Evolutionary conservation across 495 filamentous ascomycete genomes (phyloP).

Genomic region (Neurospora sp.): DNA sequence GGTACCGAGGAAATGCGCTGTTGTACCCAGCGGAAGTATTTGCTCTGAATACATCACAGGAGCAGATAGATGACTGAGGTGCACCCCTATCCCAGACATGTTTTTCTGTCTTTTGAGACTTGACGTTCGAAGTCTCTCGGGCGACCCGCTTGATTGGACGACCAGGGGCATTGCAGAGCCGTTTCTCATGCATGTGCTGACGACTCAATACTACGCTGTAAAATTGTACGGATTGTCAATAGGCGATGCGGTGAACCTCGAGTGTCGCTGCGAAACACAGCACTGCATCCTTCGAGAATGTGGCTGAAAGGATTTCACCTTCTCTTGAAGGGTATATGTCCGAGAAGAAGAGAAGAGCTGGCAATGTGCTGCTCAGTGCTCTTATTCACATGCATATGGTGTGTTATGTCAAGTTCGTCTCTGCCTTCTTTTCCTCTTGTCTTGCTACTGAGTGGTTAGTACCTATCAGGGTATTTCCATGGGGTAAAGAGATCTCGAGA

Average conservation of each 20-base stretch:
- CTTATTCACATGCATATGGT: background rate
- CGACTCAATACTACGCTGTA: constrained; percentile 10
- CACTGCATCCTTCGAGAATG: constrained; percentile 1
- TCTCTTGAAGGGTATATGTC: background rate
- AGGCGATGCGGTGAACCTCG: constrained; percentile 1
- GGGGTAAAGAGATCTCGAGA: constrained; percentile 8
- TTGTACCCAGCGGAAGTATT: background rate
- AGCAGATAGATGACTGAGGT: background rate
- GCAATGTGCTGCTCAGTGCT: background rate
- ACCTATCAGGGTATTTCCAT: background rate
- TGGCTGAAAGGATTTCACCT: background rate
- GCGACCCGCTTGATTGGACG: constrained; percentile 8
- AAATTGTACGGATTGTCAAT: constrained; percentile 6
- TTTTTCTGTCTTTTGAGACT: background rate
- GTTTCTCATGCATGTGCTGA: constrained; percentile 15
- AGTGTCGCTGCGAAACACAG: background rate
- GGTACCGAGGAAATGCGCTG: background rate
- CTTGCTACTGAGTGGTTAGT: background rate
- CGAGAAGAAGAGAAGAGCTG: background rate
- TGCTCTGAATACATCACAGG: background rate
- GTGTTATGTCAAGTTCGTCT: background rate
- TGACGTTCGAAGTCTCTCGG: background rate
- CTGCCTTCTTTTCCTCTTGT: background rate
- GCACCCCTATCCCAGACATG: background rate
- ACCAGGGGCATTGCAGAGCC: constrained; percentile 11